Evolutionary conservation across 1,139 yeast species (phyloP).

Genomic region (Pichia sp.): DNA sequence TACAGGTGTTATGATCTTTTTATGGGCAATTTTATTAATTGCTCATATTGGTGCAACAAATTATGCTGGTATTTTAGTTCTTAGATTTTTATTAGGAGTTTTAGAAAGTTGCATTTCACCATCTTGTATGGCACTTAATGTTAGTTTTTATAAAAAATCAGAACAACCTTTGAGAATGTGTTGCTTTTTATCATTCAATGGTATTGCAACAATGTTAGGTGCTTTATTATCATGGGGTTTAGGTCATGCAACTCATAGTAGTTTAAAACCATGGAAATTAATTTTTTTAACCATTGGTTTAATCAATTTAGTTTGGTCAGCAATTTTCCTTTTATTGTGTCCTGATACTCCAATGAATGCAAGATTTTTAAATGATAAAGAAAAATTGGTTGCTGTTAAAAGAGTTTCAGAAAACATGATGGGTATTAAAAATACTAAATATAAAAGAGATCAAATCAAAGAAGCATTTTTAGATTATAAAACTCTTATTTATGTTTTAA

Average conservation of each 20-base stretch:
- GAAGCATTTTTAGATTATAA: slow-evolving; percentile 24
- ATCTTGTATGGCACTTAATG: slow-evolving; percentile 41
- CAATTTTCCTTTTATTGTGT: slow-evolving; percentile 38
- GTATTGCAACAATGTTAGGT: slow-evolving; percentile 28
- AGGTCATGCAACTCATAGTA: slow-evolving; percentile 24
- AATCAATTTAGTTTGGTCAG: slow-evolving; percentile 45
- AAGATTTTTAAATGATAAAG: slow-evolving; percentile 35
- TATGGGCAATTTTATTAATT: slow-evolving; percentile 40
- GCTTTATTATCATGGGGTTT: slow-evolving; percentile 23
- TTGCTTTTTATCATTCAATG: slow-evolving; percentile 53
- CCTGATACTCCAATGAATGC: slow-evolving; percentile 55
- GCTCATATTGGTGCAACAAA: slow-evolving; percentile 28
- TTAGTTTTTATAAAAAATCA: slow-evolving; percentile 47
- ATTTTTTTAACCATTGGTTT: slow-evolving; percentile 46
- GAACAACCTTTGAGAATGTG: slow-evolving; percentile 51
- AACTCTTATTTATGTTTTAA: slow-evolving; percentile 23
- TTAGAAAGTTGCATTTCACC: slow-evolving; percentile 50
- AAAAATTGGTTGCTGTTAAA: slow-evolving; percentile 32
- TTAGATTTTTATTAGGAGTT: slow-evolving; percentile 37
- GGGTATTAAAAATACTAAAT: slow-evolving; percentile 34
- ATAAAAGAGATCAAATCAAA: slow-evolving; percentile 23
- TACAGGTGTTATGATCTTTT: slow-evolving; percentile 33
- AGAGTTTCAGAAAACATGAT: slow-evolving; percentile 33
- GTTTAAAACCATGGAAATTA: slow-evolving; percentile 40
- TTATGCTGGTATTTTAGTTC: slow-evolving; percentile 38